Percentiles rank a stretch among this genome's conserved stretches.
Evolutionary conservation across 2,329 filamentous ascomycete genomes (phyloP).

Genomic region (Chaetoscypha palmicola): DNA sequence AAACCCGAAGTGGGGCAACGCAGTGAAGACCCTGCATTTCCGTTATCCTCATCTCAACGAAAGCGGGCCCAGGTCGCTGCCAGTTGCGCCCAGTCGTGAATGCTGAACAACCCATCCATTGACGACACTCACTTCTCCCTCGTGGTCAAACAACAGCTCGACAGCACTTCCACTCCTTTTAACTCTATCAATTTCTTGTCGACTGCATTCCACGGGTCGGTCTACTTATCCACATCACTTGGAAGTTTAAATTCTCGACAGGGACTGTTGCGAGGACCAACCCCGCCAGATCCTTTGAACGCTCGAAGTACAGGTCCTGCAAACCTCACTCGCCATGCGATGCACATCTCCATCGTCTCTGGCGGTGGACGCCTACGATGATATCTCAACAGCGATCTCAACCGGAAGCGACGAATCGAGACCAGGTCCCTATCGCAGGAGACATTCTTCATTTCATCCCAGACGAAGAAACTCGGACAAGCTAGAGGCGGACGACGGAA

Average conservation of each 20-base stretch:
- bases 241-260: neutral
- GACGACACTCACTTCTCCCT: conserved; percentile 11
- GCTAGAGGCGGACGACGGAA: conserved; percentile 55
- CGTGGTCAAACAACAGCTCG: conserved; percentile 13
- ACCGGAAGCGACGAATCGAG: conserved; percentile 18
- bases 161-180: conserved; percentile 12
- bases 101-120: conserved; percentile 12
- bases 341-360: conserved; percentile 27
- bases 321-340: conserved; percentile 25
- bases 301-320: too few relatives aligned
- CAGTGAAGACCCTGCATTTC: neutral
- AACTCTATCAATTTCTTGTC: conserved; percentile 1
- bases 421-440: conserved; percentile 28
- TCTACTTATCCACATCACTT: neutral
- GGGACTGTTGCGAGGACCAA: neutral
- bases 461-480: conserved; percentile 48
- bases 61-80: conserved; percentile 9
- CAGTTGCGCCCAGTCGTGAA: conserved; percentile 3
- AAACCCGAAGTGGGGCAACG: too few relatives aligned
- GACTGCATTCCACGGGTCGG: conserved; percentile 2
- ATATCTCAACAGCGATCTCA: conserved; percentile 16
- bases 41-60: conserved; percentile 4
- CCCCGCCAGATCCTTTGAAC: neutral
- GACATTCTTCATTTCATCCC: conserved; percentile 52
- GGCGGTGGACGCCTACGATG: conserved; percentile 29